Evolutionary conservation across 495 filamentous ascomycete species (phyloP), one percentile per base, ranked within the genome.

Genomic region (Jackrogersella multiformis): DNA sequence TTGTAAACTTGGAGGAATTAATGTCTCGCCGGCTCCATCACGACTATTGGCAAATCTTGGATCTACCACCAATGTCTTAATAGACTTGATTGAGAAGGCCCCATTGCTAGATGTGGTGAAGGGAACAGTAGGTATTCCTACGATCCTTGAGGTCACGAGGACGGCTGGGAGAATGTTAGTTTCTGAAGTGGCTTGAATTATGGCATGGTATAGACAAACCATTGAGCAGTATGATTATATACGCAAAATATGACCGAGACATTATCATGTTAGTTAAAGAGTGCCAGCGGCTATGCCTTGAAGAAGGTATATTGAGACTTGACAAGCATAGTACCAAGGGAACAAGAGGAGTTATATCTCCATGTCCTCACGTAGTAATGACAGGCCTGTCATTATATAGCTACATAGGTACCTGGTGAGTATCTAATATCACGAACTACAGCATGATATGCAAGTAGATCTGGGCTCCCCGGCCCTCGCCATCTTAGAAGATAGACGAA

Each of bases 1-100:
- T 12, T 64, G 62, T 9, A 84, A 67, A 16, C 74, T 81, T 16
- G 81, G 81, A 4, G 82, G 81, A 9, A 84, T 84, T n/a, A 80
- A 69, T 10, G 82, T 85, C 60, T 81, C 69, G 28, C 82, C 81
- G 16, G 69, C 23, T 7, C 72, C 68, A 49, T 85, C 76, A 16
- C 77, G 73, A 0, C 61, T 32, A 5, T 77, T 46, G 1, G 76
- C 65, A 68, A 76, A 83, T 15, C 70, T 69, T n/a, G 72, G 57
- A 60, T 85, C 77, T 10, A 84, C 76, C 21, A 83, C 65, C 35
- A 84, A 76, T 1, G 60, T 49, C 13, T 75, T 74, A 7, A 82
- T n/a, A 1, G 73, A 44, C 0, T 69, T 61, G 12, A 82, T 58
- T 2, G 68, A 56, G 49, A 76, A 80, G 2, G 35, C 58, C 0